A percentile compares a stretch with the other conserved stretches of the same genome.
These are phyloP conservation scores for Phalaenopsis aphrodite DNA, from an alignment of 106 monocot species.

Conservation along the genomic window DNA sequence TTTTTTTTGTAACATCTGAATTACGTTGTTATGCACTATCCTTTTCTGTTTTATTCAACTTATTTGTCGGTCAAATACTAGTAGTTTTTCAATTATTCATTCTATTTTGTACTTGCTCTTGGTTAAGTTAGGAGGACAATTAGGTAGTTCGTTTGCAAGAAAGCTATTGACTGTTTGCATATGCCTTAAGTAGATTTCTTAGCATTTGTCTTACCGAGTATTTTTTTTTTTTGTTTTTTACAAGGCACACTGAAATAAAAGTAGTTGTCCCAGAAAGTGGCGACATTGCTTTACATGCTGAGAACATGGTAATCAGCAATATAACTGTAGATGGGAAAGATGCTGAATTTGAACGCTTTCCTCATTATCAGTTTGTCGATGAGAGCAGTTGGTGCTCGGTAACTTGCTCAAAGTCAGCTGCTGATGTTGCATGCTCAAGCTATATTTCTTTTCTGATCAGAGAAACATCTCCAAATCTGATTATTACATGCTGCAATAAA, in stretches of 20 bases:
- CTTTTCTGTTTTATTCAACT: background rate
- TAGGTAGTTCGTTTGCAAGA: background rate
- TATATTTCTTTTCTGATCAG: constrained; percentile 63
- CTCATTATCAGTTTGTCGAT: constrained; percentile 37
- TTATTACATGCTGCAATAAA: constrained; percentile 50
- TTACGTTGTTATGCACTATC: background rate
- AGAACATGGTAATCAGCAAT: constrained; percentile 53
- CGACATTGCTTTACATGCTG: constrained; percentile 61
- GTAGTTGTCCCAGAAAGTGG: constrained; percentile 54
- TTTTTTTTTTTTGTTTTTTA: constrained; percentile 6
- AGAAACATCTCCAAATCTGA: constrained; percentile 78
- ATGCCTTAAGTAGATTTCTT: background rate
- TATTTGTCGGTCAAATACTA: background rate
- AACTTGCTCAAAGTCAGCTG: constrained; percentile 62
- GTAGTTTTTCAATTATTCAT: background rate
- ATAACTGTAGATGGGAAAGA: constrained; percentile 61
- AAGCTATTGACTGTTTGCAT: background rate
- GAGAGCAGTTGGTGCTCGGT: constrained; percentile 62
- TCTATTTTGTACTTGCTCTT: background rate
- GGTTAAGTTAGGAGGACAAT: background rate
- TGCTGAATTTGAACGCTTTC: constrained; percentile 50
- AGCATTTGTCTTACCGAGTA: background rate
- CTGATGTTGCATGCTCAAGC: constrained; percentile 59
- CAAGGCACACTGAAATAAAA: constrained; percentile 83
- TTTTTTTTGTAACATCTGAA: background rate